Evolutionary conservation across 116 monocot species (phyloP), one percentile per base, ranked within the genome.

Genomic region (Zostera marina): DNA sequence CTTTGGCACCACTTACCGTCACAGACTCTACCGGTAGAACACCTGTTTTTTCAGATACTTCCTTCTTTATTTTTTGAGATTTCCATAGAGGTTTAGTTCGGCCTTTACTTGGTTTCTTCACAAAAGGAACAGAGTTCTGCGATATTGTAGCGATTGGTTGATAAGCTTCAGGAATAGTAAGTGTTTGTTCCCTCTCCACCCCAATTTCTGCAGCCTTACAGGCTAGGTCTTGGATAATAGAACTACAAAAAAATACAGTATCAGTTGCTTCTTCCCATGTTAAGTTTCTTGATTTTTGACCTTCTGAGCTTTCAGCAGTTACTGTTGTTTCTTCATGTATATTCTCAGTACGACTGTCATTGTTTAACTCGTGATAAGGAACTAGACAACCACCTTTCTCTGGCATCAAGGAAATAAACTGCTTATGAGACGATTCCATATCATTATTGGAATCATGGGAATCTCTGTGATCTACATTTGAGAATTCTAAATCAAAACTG

Each of bases 191-290:
- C 61, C 81, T 78, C 40, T 96, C 83, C 61, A 74, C 77, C 11
- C 66, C 89, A 58, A 85, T 78, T 3, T 67, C 53, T 44, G 85
- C 82, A 44, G 83, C 85, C 41, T 77, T 82, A 63, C 73, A 78
- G 7, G 90, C 85, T 13, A 98, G 56, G 65, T 98, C 90, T 63
- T 90, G 86, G 69, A 86, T 59, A 20, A 98, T 81, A 8, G 86
- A 85, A 61, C 90, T 90, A 64, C 86, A 85, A 71, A 90, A 80
- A 17, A 90, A 72, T 69, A 90, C 75, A 0, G 83, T 79, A 66
- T 98, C 90, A 0, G 83, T 83, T 64, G 80, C 81, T 77, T 98
- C 86, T 73, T 85, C 83, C 22, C 83, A 58, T 40, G 85, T 90
- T 44, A 80, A 72, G 68, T 72, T 83, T 68, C 69, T 82, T 2